Percentiles rank a stretch among this genome's conserved stretches.
Conservation (phyloP, 768 basidiomycete genomes). For the Tylopilus plumbeoviolaceoides region DNA sequence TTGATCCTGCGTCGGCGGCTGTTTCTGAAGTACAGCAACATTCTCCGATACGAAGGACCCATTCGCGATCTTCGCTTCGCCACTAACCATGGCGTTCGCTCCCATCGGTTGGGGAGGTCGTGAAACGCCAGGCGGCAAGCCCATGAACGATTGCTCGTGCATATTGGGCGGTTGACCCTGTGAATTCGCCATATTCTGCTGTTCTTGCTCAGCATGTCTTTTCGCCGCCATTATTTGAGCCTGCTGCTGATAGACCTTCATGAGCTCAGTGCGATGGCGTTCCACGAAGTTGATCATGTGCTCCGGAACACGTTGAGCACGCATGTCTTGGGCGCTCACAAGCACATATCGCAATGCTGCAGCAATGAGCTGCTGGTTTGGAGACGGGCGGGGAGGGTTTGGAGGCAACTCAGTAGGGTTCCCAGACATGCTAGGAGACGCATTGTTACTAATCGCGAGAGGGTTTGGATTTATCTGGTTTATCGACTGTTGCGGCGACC, state of each 20-base stretch:
- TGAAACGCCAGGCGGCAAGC: constrained; percentile 13
- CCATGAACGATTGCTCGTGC: constrained; percentile 17
- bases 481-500: constrained; percentile 11
- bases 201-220: constrained; percentile 22
- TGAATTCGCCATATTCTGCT: constrained; percentile 17
- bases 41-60: constrained; percentile 9
- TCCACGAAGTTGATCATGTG: constrained; percentile 56
- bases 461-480: constrained; percentile 15
- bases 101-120: constrained; percentile 14
- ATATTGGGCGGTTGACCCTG: constrained; percentile 17
- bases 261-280: constrained; percentile 37
- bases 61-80: constrained; percentile 19
- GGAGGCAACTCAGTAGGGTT: constrained; percentile 20
- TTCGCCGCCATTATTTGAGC: constrained; percentile 16
- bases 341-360: constrained; percentile 47
- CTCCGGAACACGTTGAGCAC: constrained; percentile 45
- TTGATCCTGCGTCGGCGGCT: constrained; percentile 31
- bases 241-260: constrained; percentile 27
- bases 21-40: constrained; percentile 3
- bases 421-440: constrained; percentile 7
- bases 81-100: constrained; percentile 7
- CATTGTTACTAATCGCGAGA: constrained; percentile 8
- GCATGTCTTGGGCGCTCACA: constrained; percentile 47
- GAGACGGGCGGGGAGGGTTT: constrained; percentile 6
- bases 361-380: constrained; percentile 37